phyloP scores from a whole-genome alignment of 305 asterid genomes.

The Nicotiana rustica region DNA sequence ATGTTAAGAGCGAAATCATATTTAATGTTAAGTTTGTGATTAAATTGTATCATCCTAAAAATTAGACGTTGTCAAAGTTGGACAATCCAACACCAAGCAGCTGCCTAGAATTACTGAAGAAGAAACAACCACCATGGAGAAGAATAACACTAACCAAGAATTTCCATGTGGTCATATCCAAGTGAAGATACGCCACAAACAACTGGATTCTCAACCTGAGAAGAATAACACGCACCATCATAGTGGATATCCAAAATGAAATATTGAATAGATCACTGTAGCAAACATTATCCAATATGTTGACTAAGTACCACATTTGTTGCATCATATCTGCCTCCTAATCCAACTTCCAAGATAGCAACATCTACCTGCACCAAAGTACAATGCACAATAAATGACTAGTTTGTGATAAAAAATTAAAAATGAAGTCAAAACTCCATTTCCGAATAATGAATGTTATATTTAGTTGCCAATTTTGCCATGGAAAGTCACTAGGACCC shows the following conservation, averaged over 20 bases:
- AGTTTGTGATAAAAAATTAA: background rate
- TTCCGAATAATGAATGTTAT: slow-evolving; percentile 5
- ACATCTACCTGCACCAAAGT: slow-evolving; percentile 72
- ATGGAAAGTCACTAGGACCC: slow-evolving; percentile 21
- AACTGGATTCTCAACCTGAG: slow-evolving; percentile 70
- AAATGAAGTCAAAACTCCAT: background rate
- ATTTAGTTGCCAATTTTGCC: background rate
- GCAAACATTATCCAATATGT: slow-evolving; percentile 30
- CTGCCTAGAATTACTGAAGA: slow-evolving; percentile 49
- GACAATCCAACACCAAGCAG: slow-evolving; percentile 35
- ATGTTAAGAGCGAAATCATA: background rate
- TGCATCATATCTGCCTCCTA: slow-evolving; percentile 91
- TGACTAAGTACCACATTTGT: slow-evolving; percentile 83
- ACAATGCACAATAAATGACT: slow-evolving; percentile 27
- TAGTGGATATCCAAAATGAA: slow-evolving; percentile 42
- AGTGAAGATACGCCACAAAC: slow-evolving; percentile 88
- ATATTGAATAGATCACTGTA: slow-evolving; percentile 14
- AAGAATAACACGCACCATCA: slow-evolving; percentile 40
- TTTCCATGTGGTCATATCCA: slow-evolving; percentile 94
- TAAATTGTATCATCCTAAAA: background rate
- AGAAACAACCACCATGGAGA: slow-evolving; percentile 31
- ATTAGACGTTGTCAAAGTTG: background rate
- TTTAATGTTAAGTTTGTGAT: background rate
- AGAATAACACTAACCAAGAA: slow-evolving; percentile 73
- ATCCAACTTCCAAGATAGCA: slow-evolving; percentile 89